Evolutionary conservation across 1,284 basidiomycete genomes (phyloP), one percentile per base, ranked within the genome.

Genomic region (Tetrapyrgos nigripes): DNA sequence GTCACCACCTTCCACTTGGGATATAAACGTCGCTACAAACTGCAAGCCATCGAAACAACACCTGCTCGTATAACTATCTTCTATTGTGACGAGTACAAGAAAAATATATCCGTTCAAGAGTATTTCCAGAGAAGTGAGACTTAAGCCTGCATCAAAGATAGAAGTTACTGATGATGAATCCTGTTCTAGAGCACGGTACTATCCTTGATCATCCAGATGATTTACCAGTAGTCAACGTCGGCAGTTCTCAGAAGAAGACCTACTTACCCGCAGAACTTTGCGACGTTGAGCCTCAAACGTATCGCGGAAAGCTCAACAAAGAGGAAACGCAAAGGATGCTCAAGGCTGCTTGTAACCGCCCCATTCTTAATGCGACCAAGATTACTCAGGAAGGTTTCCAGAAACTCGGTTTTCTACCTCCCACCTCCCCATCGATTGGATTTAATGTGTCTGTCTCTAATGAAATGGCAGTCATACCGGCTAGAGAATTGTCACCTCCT

Each of bases 221-320:
- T 31, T 69, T 90, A 3, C 88, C 90, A 0, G 78, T 89, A 33
- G 74, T 92, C 56, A 79, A 91, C 54, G 74, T 90, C 19, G 79
- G 77, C 1, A 31, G 8, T 50, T 67, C 23, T 70, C 70, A 5
- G 75, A 80, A 78, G 37, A 63, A 79, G 0, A 76, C 77, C 44
- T 83, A 72, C 61, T 71, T 91, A 2, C 91, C 90, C 0, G 83
- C 87, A 1, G 91, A 92, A 67, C 59, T 92, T 2, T 92, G 91
- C 74, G 74, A 83, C n/a, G 88, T 92, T 51, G 70, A 79, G 10
- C 28, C 27, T 31, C 49, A 31, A 14, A 8, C 31, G 31, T 87
- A 81, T 64, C 72, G 76, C 26, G 85, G 82, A 6, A 82, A 78
- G 58, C 81, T 90, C 3, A 77, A 72, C 58, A 78, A 79, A 8